Percentiles rank a stretch among this genome's conserved stretches.
These are phyloP conservation scores for Albugo candida DNA, from an alignment of 352 stramenopile species.

Conservation along the genomic window DNA sequence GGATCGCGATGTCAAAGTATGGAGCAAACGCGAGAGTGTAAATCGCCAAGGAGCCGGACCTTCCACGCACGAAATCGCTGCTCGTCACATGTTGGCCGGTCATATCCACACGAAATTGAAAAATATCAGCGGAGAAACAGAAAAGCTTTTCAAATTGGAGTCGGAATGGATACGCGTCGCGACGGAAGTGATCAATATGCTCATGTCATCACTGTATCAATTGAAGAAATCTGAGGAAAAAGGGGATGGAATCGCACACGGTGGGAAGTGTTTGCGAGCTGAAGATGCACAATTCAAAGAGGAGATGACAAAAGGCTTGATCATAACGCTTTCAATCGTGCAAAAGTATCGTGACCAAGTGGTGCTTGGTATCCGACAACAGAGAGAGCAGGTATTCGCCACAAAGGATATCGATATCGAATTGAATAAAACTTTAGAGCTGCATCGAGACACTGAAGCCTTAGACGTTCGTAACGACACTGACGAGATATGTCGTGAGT, in stretches of 20 bases:
- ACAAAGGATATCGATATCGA: constrained; percentile 14
- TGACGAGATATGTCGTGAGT: not conserved
- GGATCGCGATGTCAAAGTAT: constrained; percentile 61
- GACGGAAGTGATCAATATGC: constrained; percentile 44
- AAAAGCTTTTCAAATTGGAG: constrained; percentile 41
- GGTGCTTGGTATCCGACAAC: constrained; percentile 28
- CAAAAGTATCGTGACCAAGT: constrained; percentile 29
- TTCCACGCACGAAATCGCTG: constrained; percentile 11
- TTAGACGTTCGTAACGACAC: no score
- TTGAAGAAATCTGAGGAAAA: constrained; percentile 12
- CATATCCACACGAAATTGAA: constrained; percentile 65
- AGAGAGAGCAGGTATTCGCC: constrained; percentile 51
- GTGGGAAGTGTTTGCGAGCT: constrained; percentile 10
- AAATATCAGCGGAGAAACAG: constrained; percentile 56
- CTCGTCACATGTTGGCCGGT: constrained; percentile 55
- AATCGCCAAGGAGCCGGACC: no score
- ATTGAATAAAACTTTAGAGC: no score
- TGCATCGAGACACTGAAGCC: no score
- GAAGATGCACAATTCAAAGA: constrained; percentile 51
- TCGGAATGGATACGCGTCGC: constrained; percentile 35
- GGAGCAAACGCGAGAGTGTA: constrained; percentile 23
- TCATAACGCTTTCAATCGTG: constrained; percentile 48
- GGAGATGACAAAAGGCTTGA: constrained; percentile 57
- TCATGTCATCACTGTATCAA: constrained; percentile 34
- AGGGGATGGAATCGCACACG: not conserved